Evolutionary conservation across 2,329 filamentous ascomycete species (phyloP).

Genomic region (Sphaerulina vaccinii): DNA sequence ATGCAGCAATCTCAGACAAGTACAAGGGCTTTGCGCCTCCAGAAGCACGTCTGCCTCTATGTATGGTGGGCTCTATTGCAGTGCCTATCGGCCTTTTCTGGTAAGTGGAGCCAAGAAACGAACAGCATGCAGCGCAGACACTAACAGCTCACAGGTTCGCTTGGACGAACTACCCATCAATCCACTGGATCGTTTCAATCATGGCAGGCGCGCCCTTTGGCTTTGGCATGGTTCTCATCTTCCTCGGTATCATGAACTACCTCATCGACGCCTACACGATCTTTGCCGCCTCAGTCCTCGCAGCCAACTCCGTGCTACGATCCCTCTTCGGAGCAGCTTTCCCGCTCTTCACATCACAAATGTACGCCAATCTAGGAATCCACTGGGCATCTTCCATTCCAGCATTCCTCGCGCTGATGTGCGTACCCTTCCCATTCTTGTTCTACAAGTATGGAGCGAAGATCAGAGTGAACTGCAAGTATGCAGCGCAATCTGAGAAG

Average conservation of each 20-base stretch:
- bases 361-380: conserved; percentile 55
- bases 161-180: conserved; percentile 59
- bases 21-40: conserved; percentile 60
- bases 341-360: conserved; percentile 73
- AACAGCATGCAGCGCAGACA: neutral
- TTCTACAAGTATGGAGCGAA: conserved; percentile 66
- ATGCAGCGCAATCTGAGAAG: conserved; percentile 63
- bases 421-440: conserved; percentile 71
- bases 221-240: conserved; percentile 63
- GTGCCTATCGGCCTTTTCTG: conserved; percentile 50
- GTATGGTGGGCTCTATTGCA: conserved; percentile 60
- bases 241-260: conserved; percentile 66
- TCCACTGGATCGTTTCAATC: conserved; percentile 58
- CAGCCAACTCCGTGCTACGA: conserved; percentile 76
- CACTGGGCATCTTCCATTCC: conserved; percentile 70
- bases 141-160: conserved; percentile 54
- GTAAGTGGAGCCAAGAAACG: neutral
- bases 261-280: conserved; percentile 64
- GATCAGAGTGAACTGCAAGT: conserved; percentile 69
- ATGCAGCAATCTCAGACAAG: conserved; percentile 47
- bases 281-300: conserved; percentile 68
- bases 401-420: conserved; percentile 69
- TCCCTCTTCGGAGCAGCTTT: conserved; percentile 76
- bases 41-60: conserved; percentile 63
- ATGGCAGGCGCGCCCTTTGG: conserved; percentile 55